These are phyloP conservation scores for Lasiosphaeria miniovina DNA, from an alignment of 495 filamentous ascomycete species.

Conservation along the genomic window DNA sequence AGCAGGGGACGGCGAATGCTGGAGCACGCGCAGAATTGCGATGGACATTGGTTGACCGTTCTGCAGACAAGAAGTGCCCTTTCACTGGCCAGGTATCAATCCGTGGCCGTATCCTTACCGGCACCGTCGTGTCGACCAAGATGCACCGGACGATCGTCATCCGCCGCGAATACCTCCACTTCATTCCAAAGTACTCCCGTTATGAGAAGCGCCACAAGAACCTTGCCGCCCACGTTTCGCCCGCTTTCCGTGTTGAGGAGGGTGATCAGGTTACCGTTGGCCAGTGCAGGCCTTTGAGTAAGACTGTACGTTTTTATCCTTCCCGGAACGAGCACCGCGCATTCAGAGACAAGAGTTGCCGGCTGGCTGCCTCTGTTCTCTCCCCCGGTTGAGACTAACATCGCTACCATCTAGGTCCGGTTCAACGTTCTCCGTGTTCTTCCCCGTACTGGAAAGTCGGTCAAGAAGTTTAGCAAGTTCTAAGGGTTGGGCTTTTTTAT, in stretches of 20 bases:
- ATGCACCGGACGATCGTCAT: slow-evolving; percentile 99
- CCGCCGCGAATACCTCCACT: slow-evolving; percentile 99
- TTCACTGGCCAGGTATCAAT: slow-evolving; percentile 98
- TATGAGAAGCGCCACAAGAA: slow-evolving; percentile 99
- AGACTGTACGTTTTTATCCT: slow-evolving; percentile 75
- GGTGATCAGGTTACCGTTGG: slow-evolving; percentile 99
- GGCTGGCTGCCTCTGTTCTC: no score
- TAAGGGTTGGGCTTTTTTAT: slow-evolving; percentile 53
- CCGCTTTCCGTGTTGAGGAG: slow-evolving; percentile 99
- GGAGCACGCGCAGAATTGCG: slow-evolving; percentile 2
- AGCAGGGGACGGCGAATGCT: slow-evolving; percentile 1
- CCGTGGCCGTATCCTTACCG: slow-evolving; percentile 99
- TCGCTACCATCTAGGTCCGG: slow-evolving; percentile 64
- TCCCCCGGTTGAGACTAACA: slow-evolving; percentile 11
- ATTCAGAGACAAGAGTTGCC: neutral
- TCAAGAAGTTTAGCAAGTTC: slow-evolving; percentile 98
- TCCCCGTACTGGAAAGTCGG: slow-evolving; percentile 90
- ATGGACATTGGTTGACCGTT: slow-evolving; percentile 16
- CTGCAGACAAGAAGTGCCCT: slow-evolving; percentile 98
- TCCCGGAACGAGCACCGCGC: neutral
- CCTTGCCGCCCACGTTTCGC: slow-evolving; percentile 95
- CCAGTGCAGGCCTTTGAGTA: slow-evolving; percentile 96
- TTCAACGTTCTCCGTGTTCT: slow-evolving; percentile 99
- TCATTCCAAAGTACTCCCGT: slow-evolving; percentile 96
- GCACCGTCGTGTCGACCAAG: slow-evolving; percentile 98